phyloP scores from a whole-genome alignment of 225 moss, liverwort and hornwort genomes.

The Ulota crispa region DNA sequence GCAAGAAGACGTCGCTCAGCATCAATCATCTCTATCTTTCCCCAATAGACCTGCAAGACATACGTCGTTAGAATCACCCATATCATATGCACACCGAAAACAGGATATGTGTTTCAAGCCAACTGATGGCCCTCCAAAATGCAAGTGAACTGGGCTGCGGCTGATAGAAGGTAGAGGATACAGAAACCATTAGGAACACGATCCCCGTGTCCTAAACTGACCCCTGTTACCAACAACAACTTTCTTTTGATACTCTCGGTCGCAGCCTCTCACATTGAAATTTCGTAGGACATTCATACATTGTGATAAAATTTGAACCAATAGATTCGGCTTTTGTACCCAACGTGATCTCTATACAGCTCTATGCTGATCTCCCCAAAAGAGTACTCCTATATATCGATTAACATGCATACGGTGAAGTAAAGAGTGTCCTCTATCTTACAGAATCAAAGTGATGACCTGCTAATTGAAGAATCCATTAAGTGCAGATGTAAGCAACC shows the following conservation, averaged over 20 bases:
- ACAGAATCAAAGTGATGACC: conserved; percentile 6
- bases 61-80: conserved; percentile 9
- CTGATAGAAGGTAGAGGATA: neutral
- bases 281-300: neutral
- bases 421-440: neutral
- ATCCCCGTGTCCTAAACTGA: neutral
- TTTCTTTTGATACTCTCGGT: neutral
- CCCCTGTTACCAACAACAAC: neutral
- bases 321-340: neutral
- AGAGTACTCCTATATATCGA: neutral
- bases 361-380: neutral
- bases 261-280: neutral
- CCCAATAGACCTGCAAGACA: conserved; percentile 77
- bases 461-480: conserved; percentile 13
- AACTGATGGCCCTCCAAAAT: neutral
- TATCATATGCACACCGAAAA: conserved; percentile 5
- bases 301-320: neutral
- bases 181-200: neutral
- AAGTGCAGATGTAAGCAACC: neutral
- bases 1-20: conserved; percentile 86
- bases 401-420: neutral
- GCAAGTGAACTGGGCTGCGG: neutral
- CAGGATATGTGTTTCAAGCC: neutral
- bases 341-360: neutral
- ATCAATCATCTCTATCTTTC: conserved; percentile 90